These are phyloP conservation scores for Candida morakotiae DNA, from an alignment of 805 yeast genomes.

Conservation along the genomic window DNA sequence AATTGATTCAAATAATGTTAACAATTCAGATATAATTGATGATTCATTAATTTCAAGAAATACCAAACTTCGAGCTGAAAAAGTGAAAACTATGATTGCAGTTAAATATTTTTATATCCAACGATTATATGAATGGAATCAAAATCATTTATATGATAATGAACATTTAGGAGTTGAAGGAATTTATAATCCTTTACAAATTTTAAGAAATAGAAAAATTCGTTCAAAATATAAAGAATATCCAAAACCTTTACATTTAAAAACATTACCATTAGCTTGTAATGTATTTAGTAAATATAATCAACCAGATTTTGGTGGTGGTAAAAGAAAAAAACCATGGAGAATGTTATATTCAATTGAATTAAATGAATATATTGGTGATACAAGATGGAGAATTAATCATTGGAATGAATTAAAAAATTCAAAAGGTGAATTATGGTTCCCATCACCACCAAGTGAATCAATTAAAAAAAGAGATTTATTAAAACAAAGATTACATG, in stretches of 20 bases:
- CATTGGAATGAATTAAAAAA: conserved; percentile 51
- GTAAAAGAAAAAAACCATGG: conserved; percentile 18
- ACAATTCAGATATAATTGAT: neutral
- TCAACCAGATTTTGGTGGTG: conserved; percentile 16
- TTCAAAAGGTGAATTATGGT: conserved; percentile 50
- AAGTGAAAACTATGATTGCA: conserved; percentile 44
- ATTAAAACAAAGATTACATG: conserved; percentile 23
- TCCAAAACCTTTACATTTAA: conserved; percentile 40
- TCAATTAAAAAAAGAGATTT: conserved; percentile 2
- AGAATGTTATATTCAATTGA: conserved; percentile 64
- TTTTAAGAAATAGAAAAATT: conserved; percentile 67
- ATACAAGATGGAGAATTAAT: conserved; percentile 51
- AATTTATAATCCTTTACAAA: conserved; percentile 76
- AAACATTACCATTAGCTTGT: conserved; percentile 59
- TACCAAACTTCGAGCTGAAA: conserved; percentile 45
- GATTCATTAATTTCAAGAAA: conserved; percentile 11
- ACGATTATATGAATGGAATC: conserved; percentile 29
- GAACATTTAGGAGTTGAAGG: conserved; percentile 55
- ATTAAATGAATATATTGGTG: conserved; percentile 53
- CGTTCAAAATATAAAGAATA: conserved; percentile 49
- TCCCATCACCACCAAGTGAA: conserved; percentile 36
- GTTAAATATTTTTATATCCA: conserved; percentile 48
- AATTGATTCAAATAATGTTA: conserved; percentile 17
- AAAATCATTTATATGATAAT: conserved; percentile 12
- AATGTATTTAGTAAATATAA: conserved; percentile 51